A percentile compares a stretch with the other conserved stretches of the same genome.
These are phyloP conservation scores for Xylaria sp. DNA, from an alignment of 2,329 filamentous ascomycete genomes.

Conservation along the genomic window DNA sequence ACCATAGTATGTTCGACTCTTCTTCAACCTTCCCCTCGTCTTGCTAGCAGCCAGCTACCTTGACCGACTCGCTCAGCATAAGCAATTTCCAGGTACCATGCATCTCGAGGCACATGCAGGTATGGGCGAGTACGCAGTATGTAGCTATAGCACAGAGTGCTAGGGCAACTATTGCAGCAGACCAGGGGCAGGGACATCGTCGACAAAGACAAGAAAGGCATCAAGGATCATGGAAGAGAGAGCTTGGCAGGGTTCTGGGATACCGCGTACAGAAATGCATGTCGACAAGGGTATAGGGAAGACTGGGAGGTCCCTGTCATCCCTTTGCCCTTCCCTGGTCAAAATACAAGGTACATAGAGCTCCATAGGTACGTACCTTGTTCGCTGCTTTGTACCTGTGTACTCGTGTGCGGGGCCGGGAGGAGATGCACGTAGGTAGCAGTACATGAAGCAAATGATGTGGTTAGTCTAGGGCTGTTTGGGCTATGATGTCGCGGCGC, in stretches of 20 bases:
- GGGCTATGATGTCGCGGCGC: neutral
- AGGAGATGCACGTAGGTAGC: neutral
- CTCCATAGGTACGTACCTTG: no score
- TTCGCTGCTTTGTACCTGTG: no score
- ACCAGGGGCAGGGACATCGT: neutral
- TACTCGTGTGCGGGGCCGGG: neutral
- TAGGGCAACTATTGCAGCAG: neutral
- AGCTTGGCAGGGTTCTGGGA: slow-evolving; percentile 12
- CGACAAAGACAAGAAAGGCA: slow-evolving; percentile 7
- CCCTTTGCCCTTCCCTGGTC: no score
- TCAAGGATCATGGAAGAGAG: slow-evolving; percentile 10
- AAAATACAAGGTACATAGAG: no score
- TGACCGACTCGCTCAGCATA: neutral
- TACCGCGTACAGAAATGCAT: slow-evolving; percentile 15
- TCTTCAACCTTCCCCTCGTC: neutral
- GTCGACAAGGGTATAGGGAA: slow-evolving; percentile 11
- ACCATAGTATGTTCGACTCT: neutral
- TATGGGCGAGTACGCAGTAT: neutral
- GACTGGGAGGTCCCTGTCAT: no score
- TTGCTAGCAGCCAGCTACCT: neutral
- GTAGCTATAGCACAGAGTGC: neutral
- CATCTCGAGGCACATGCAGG: neutral
- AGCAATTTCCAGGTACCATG: neutral
- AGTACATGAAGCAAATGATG: neutral
- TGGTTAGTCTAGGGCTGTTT: neutral